A percentile compares a stretch with the other conserved stretches of the same genome.
Conservation (phyloP, 805 yeast species). For the Saccharomyces eubayanus region DNA sequence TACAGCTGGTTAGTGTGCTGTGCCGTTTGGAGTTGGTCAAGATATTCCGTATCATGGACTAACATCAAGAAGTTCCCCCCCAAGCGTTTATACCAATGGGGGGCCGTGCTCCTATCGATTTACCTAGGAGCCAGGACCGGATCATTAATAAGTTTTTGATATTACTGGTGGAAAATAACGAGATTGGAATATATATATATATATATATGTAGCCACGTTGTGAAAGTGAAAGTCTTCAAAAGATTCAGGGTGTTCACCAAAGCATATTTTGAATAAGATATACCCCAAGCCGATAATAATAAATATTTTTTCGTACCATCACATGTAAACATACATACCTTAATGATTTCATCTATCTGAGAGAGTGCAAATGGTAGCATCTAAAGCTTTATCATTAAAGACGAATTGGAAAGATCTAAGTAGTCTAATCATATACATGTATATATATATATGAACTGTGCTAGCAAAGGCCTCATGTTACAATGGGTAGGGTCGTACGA, state of each 20-base stretch:
- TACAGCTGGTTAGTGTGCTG: not conserved
- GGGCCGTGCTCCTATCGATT: constrained; percentile 5
- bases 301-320: not conserved
- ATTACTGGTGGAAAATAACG: not conserved
- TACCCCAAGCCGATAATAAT: not conserved
- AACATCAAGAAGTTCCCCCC: not conserved
- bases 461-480: not conserved
- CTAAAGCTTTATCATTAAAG: not conserved
- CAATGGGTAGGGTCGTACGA: not conserved
- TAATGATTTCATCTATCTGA: not conserved
- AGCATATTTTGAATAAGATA: not conserved
- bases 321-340: no score
- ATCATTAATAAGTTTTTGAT: constrained; percentile 3
- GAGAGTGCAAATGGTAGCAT: not conserved
- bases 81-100: constrained; percentile 3
- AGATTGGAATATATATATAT: not conserved
- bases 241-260: not conserved
- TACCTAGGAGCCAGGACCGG: constrained; percentile 11
- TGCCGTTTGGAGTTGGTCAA: not conserved
- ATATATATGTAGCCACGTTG: not conserved
- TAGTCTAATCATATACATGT: no score
- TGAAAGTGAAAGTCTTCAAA: not conserved
- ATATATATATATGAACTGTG: not conserved
- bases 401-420: not conserved
- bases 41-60: not conserved